Conservation (phyloP, 495 filamentous ascomycete genomes). For the Durotheca rogersii region DNA sequence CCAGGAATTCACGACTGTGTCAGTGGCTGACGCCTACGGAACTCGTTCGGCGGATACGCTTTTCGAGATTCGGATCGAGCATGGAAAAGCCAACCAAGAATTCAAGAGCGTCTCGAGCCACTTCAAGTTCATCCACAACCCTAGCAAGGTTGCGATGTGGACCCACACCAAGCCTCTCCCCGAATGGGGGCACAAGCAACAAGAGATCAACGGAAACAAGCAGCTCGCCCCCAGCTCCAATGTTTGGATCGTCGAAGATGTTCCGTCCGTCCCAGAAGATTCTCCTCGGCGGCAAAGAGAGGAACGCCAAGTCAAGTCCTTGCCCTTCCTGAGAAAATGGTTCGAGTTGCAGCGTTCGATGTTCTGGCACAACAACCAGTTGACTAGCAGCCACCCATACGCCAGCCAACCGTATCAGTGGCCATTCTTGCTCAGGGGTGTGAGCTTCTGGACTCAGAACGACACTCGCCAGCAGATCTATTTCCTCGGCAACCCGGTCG, state of each 20-base stretch:
- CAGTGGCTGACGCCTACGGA: constrained; percentile 69
- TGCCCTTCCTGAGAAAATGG: constrained; percentile 92
- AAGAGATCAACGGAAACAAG: constrained; percentile 99
- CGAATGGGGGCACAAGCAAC: constrained; percentile 95
- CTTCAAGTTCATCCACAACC: constrained; percentile 92
- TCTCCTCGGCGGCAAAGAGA: constrained; percentile 71
- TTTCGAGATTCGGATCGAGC: constrained; percentile 89
- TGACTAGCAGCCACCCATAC: constrained; percentile 96
- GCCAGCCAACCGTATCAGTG: constrained; percentile 93
- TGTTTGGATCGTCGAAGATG: constrained; percentile 90
- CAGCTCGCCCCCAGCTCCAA: constrained; percentile 87
- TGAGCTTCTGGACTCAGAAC: constrained; percentile 99
- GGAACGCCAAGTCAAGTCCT: constrained; percentile 70
- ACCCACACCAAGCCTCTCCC: constrained; percentile 90
- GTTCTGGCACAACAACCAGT: constrained; percentile 98
- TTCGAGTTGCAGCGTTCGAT: constrained; percentile 95
- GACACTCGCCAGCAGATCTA: constrained; percentile 97
- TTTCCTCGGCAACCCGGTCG: constrained; percentile 94
- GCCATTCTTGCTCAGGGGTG: constrained; percentile 94
- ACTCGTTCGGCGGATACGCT: constrained; percentile 84
- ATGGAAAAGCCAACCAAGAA: constrained; percentile 76
- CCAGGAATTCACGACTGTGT: constrained; percentile 92
- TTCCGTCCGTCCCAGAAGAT: constrained; percentile 69
- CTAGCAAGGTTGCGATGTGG: constrained; percentile 98
- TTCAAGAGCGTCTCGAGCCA: constrained; percentile 87